phyloP scores from a whole-genome alignment of 768 basidiomycete genomes.

The Sistotremastrum suecicum region DNA sequence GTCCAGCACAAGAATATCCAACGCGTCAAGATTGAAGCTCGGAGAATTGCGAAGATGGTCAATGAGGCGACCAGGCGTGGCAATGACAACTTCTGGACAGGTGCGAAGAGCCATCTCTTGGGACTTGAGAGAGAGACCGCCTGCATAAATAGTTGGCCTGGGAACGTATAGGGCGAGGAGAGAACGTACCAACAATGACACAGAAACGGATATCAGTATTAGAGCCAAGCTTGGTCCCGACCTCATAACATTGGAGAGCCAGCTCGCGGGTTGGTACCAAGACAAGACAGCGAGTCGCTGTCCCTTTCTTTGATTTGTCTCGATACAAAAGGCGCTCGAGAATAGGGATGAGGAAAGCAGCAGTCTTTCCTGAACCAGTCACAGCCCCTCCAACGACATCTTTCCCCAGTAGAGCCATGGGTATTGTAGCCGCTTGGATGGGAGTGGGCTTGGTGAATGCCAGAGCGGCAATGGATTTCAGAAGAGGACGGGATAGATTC shows the following conservation, averaged over 20 bases:
- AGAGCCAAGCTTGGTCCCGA: constrained; percentile 69
- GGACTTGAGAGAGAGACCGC: constrained; percentile 85
- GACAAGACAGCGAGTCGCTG: constrained; percentile 79
- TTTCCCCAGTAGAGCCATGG: constrained; percentile 85
- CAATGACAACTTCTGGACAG: constrained; percentile 88
- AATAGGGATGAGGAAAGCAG: constrained; percentile 91
- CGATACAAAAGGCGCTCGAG: constrained; percentile 86
- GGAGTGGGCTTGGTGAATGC: constrained; percentile 81
- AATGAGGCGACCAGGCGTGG: constrained; percentile 94
- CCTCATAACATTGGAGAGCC: constrained; percentile 91
- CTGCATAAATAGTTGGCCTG: constrained; percentile 21
- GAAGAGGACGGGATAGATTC: constrained; percentile 89
- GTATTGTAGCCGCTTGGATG: constrained; percentile 89
- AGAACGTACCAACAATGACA: constrained; percentile 65
- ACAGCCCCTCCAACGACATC: constrained; percentile 94
- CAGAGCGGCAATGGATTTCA: constrained; percentile 78
- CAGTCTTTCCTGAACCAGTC: constrained; percentile 97
- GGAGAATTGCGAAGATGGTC: constrained; percentile 96
- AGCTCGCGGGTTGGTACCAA: constrained; percentile 92
- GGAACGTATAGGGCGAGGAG: not conserved
- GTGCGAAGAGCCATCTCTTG: constrained; percentile 79
- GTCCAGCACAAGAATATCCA: constrained; percentile 90
- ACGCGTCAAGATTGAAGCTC: constrained; percentile 79
- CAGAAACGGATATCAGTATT: constrained; percentile 87
- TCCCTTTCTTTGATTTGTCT: constrained; percentile 76